A percentile compares a stretch with the other conserved stretches of the same genome.
Evolutionary conservation across 345 rosid genomes (phyloP).

Genomic region (Hibiscus tridactylites): DNA sequence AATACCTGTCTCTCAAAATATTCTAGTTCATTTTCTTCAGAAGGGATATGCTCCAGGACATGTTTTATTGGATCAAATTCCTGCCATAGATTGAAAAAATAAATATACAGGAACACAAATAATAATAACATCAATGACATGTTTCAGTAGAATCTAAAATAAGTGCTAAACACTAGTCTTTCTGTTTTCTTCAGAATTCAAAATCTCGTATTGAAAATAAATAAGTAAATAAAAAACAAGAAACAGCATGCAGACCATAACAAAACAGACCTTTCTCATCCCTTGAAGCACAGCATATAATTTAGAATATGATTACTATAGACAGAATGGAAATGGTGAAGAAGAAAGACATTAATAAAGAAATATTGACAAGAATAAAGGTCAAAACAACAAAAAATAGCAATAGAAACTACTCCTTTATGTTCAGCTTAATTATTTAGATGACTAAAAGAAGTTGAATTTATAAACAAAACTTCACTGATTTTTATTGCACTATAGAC

Average conservation of each 20-base stretch:
- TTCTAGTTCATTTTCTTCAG: constrained; percentile 54
- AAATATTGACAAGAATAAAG: neutral
- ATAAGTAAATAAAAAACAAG: neutral
- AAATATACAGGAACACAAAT: neutral
- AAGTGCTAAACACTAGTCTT: neutral
- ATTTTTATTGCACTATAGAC: neutral
- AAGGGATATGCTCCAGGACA: constrained; percentile 66
- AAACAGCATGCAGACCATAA: neutral
- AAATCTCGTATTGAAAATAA: neutral
- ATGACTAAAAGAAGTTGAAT: neutral
- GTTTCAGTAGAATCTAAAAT: neutral
- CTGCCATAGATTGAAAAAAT: constrained; percentile 31
- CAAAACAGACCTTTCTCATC: neutral
- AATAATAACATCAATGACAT: neutral
- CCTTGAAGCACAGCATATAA: neutral
- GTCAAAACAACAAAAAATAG: neutral
- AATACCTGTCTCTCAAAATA: constrained; percentile 87
- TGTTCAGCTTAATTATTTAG: neutral
- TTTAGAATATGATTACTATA: neutral
- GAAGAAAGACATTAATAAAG: neutral
- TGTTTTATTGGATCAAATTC: constrained; percentile 86
- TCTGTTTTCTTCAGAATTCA: neutral
- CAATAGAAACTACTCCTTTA: neutral
- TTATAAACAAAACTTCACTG: neutral
- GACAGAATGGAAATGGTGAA: neutral